Percentiles rank a stretch among this genome's conserved stretches.
phyloP scores from a whole-genome alignment of 768 basidiomycete genomes.

The Tephrocybe sp. region DNA sequence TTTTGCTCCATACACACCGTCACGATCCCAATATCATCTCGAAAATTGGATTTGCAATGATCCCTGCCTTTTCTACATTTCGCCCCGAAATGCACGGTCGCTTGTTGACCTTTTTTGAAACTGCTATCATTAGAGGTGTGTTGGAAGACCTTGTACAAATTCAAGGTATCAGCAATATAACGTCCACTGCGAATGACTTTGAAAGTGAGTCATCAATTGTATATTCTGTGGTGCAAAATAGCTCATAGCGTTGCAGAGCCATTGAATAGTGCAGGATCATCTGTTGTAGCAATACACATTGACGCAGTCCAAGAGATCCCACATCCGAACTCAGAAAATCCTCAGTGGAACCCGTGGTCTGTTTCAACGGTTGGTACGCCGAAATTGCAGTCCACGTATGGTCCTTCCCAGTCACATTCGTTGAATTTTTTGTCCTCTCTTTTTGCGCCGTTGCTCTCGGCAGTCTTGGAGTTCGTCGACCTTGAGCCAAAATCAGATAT shows the following conservation, averaged over 20 bases:
- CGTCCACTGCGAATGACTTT: slow-evolving; percentile 5
- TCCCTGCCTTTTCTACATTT: slow-evolving; percentile 78
- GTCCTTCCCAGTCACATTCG: slow-evolving; percentile 52
- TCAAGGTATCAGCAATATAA: slow-evolving; percentile 27
- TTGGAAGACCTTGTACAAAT: slow-evolving; percentile 45
- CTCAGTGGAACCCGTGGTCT: slow-evolving; percentile 30
- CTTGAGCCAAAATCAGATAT: slow-evolving; percentile 26
- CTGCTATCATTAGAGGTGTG: slow-evolving; percentile 52
- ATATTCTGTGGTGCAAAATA: neutral
- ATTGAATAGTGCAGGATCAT: slow-evolving; percentile 23
- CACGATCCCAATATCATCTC: slow-evolving; percentile 53
- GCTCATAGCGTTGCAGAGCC: slow-evolving; percentile 2
- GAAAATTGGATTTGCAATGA: slow-evolving; percentile 63
- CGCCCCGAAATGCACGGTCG: slow-evolving; percentile 58
- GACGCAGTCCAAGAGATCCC: slow-evolving; percentile 44
- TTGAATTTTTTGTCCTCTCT: slow-evolving; percentile 65
- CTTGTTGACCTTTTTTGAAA: slow-evolving; percentile 70
- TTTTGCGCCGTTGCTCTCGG: slow-evolving; percentile 59
- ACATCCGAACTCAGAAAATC: slow-evolving; percentile 4
- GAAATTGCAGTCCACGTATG: slow-evolving; percentile 50
- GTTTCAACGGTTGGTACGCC: slow-evolving; percentile 13
- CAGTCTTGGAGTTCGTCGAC: slow-evolving; percentile 60
- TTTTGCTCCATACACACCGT: slow-evolving; percentile 56
- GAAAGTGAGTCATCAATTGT: slow-evolving; percentile 6
- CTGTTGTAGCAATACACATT: slow-evolving; percentile 61